Percentiles rank a stretch among this genome's conserved stretches.
phyloP scores from a whole-genome alignment of 2,329 filamentous ascomycete genomes.

The Penicillium sp. region DNA sequence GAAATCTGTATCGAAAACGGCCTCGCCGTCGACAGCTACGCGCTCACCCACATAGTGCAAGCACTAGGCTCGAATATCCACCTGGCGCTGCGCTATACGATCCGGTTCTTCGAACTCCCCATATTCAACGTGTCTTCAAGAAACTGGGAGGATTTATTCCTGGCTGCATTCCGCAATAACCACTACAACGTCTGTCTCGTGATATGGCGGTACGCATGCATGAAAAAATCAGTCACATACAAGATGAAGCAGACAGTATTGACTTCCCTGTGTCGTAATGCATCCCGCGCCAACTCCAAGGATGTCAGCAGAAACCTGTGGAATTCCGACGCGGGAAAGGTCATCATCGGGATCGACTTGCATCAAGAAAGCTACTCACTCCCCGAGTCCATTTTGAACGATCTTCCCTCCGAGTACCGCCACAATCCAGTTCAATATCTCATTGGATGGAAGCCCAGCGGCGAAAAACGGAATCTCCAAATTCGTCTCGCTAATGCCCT shows the following conservation, averaged over 20 bases:
- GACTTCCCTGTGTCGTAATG: constrained; percentile 31
- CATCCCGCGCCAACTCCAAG: constrained; percentile 9
- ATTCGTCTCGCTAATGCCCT: constrained; percentile 26
- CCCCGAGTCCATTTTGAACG: constrained; percentile 12
- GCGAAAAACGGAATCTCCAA: constrained; percentile 28
- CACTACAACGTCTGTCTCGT: constrained; percentile 45
- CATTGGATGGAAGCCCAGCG: constrained; percentile 15
- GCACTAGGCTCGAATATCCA: constrained; percentile 27
- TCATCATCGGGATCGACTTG: constrained; percentile 34
- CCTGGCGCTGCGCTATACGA: constrained; percentile 23
- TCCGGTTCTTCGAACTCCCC: constrained; percentile 22
- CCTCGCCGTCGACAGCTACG: constrained; percentile 27
- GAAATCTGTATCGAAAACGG: constrained; percentile 29
- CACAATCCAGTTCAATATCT: constrained; percentile 29
- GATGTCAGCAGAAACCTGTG: constrained; percentile 19
- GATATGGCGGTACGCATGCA: constrained; percentile 49
- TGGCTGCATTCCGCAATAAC: constrained; percentile 37
- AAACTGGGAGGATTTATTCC: constrained; percentile 41
- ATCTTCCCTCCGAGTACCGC: constrained; percentile 27
- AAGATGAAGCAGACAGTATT: constrained; percentile 36
- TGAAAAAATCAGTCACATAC: constrained; percentile 32
- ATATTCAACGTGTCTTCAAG: constrained; percentile 18
- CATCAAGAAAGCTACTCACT: constrained; percentile 14
- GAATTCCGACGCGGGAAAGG: constrained; percentile 29
- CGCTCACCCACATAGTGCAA: constrained; percentile 30